Conservation (phyloP, 805 yeast genomes). For the Kluyveromyces dobzhanskii region DNA sequence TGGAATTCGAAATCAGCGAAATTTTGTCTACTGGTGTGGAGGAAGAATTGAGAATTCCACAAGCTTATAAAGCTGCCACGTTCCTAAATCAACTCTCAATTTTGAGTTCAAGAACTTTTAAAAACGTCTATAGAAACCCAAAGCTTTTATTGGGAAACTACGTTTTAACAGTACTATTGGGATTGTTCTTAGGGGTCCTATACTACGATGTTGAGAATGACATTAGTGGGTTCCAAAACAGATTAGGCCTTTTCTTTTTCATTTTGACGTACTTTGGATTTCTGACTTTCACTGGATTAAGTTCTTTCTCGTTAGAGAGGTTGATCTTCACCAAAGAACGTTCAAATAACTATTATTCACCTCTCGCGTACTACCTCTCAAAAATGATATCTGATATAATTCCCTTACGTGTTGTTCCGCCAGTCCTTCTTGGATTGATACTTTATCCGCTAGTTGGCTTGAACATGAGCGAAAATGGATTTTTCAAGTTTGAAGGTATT, state of each 20-base stretch:
- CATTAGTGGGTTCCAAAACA: slow-evolving; percentile 92
- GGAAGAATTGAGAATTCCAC: slow-evolving; percentile 8
- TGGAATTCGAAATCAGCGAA: slow-evolving; percentile 17
- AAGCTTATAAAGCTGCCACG: slow-evolving; percentile 36
- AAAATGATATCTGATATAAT: slow-evolving; percentile 84
- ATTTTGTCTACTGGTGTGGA: slow-evolving; percentile 11
- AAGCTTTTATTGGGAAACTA: slow-evolving; percentile 80
- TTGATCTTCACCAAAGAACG: slow-evolving; percentile 87
- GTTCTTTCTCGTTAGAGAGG: slow-evolving; percentile 81
- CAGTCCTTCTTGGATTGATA: slow-evolving; percentile 67
- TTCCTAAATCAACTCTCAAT: slow-evolving; percentile 60
- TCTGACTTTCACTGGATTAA: slow-evolving; percentile 84
- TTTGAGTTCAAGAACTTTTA: slow-evolving; percentile 79
- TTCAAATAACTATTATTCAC: slow-evolving; percentile 88
- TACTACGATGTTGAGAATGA: slow-evolving; percentile 81
- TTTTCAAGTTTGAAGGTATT: slow-evolving; percentile 58
- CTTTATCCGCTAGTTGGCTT: slow-evolving; percentile 88
- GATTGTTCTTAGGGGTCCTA: slow-evolving; percentile 74
- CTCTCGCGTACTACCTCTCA: slow-evolving; percentile 75
- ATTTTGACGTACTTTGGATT: slow-evolving; percentile 88
- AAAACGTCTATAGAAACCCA: slow-evolving; percentile 89
- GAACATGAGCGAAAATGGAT: slow-evolving; percentile 67
- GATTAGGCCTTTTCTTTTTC: slow-evolving; percentile 90
- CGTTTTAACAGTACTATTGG: slow-evolving; percentile 64
- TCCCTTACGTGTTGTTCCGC: slow-evolving; percentile 93